phyloP scores from a whole-genome alignment of 768 basidiomycete genomes.

The Lactarius evosmus region DNA sequence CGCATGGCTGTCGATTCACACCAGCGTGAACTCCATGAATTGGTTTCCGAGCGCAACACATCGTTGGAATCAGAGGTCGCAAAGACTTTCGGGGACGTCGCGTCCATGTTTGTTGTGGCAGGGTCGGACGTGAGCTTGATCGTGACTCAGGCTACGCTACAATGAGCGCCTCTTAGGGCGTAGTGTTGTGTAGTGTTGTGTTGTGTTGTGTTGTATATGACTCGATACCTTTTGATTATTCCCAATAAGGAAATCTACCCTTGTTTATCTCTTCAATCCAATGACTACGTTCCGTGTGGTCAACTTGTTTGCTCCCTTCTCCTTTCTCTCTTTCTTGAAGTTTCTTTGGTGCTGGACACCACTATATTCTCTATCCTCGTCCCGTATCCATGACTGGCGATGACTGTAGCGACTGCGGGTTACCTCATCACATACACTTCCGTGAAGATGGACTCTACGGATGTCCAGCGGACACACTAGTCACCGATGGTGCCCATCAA shows the following conservation, averaged over 20 bases:
- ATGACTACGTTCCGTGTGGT: not conserved
- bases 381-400: conserved; percentile 12
- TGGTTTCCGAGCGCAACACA: conserved; percentile 42
- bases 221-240: not conserved
- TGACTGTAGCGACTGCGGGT: conserved; percentile 17
- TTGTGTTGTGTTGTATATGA: not conserved
- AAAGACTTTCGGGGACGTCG: conserved; percentile 75
- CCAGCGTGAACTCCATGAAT: conserved; percentile 51
- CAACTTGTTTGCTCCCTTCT: not conserved
- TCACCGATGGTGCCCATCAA: not conserved
- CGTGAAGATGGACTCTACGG: conserved; percentile 19
- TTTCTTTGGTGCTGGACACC: conserved; percentile 16
- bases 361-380: not conserved
- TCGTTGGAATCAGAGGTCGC: conserved; percentile 54
- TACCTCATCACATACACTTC: conserved; percentile 4
- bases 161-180: not conserved
- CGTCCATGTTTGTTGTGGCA: conserved; percentile 60
- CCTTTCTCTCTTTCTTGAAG: not conserved
- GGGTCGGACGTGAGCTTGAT: conserved; percentile 50
- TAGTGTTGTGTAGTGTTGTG: too few species aligned
- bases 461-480: not conserved
- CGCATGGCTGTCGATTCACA: conserved; percentile 62
- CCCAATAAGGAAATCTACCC: not conserved
- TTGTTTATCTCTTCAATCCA: not conserved
- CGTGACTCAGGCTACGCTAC: conserved; percentile 49